Conservation (phyloP, 768 basidiomycete genomes). For the Tremella fuciformis region DNA sequence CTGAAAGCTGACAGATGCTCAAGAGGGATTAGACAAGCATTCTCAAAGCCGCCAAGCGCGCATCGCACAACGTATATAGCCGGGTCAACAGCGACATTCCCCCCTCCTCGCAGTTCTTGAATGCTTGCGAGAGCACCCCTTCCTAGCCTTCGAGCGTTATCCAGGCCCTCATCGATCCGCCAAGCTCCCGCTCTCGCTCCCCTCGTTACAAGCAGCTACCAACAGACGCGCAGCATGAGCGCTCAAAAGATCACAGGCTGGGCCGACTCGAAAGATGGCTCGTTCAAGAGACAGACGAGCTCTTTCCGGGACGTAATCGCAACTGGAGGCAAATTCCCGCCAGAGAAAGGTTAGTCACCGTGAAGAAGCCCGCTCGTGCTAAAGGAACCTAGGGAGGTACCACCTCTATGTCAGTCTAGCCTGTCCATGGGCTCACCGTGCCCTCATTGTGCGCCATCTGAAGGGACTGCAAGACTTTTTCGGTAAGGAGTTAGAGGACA, state of each 20-base stretch:
- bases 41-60: too few relatives aligned
- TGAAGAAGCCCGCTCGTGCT: background rate
- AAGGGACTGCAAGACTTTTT: constrained; percentile 87
- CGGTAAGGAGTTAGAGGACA: constrained; percentile 55
- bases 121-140: background rate
- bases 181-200: background rate
- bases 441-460: constrained; percentile 81
- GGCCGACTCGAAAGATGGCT: constrained; percentile 60
- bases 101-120: background rate
- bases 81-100: background rate
- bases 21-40: too few relatives aligned
- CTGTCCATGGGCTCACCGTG: constrained; percentile 85
- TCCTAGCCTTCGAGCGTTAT: background rate
- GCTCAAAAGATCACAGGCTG: constrained; percentile 57
- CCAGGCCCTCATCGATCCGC: background rate
- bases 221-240: constrained; percentile 1
- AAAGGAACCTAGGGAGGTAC: constrained; percentile 66
- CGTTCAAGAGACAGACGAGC: constrained; percentile 62
- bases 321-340: constrained; percentile 63
- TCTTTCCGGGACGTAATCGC: constrained; percentile 61
- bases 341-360: constrained; percentile 65
- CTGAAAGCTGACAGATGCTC: too few relatives aligned
- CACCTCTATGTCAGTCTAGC: constrained; percentile 84
- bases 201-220: background rate
- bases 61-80: background rate